Conservation (phyloP, 257 asterid genomes). For the Solanum pinnatisectum region DNA sequence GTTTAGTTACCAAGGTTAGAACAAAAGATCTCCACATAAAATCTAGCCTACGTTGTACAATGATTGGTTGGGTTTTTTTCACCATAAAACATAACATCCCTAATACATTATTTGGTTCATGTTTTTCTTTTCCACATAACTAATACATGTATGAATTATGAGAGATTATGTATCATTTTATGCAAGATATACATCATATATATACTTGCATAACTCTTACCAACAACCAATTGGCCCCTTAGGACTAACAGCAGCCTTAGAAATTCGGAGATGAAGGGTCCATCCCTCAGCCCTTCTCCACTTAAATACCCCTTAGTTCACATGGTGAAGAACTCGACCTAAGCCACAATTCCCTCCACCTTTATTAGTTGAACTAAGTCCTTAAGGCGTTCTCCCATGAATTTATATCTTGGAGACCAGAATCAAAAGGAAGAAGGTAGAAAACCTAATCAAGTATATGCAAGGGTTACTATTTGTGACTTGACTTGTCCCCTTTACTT, state of each 20-base stretch:
- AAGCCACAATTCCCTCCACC: not conserved
- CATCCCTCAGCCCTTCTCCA: not conserved
- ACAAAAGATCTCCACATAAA: not conserved
- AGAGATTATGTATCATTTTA: not conserved
- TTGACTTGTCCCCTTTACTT: not conserved
- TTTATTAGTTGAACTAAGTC: not conserved
- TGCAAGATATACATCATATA: not conserved
- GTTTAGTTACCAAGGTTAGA: no score
- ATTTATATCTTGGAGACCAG: not conserved
- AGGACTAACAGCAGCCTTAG: not conserved
- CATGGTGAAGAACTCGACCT: not conserved
- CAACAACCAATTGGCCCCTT: not conserved
- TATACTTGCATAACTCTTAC: not conserved
- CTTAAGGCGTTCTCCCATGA: not conserved
- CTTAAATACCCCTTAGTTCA: not conserved
- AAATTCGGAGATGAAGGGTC: not conserved
- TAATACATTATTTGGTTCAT: not conserved
- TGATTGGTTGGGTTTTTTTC: not conserved
- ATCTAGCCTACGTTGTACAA: not conserved
- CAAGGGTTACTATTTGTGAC: not conserved
- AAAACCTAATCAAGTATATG: not conserved
- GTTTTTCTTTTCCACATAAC: not conserved
- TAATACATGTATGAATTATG: not conserved
- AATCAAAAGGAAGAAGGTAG: not conserved
- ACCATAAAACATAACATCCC: not conserved